Evolutionary conservation across 441 rosid genomes (phyloP), one percentile per base, ranked within the genome.

Genomic region (Euphorbia schlechtendalii): DNA sequence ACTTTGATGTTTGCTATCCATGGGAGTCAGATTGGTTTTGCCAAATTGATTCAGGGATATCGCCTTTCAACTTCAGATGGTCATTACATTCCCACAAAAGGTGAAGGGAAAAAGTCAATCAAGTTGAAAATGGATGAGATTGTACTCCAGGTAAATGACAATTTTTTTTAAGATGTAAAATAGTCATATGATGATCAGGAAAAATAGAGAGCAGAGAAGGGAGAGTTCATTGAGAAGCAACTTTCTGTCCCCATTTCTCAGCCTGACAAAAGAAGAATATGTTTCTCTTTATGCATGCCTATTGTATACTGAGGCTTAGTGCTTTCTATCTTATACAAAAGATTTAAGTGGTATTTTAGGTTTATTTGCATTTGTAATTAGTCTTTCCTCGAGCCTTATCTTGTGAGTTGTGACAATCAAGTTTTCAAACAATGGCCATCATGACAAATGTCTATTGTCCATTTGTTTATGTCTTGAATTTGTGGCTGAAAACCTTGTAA

Each of bases 1-100:
- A 83, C 94, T 80, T 80, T 95, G 89, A 72, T 89, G 90, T 92
- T 80, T 81, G 90, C 92, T 76, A 84, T 87, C 74, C 83, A 88
- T 73, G 99, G 97, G 59, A 81, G 72, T 72, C 97, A 84, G 73
- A 86, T 95, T 76, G 86, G 93, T 69, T 74, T 90, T 75, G 96
- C 95, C 24, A 95, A 88, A 86, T 79, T 95, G 85, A 75, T 84
- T 71, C 95, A 86, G 78, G 96, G 96, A 49, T 85, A 81, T 74
- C 88, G 82, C 34, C 86, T 80, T 70, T 82, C 97, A 70, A 80
- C 78, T 59, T 74, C 89, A 67, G 96, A 83, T 84, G 98, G 96
- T 60, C 93, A 88, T 72, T 95, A 85, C 74, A 81, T 92, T 69
- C 77, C 89, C 56, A 95, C 99, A 45, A 88, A 82, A 82, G 69